A percentile compares a stretch with the other conserved stretches of the same genome.
Conservation (phyloP, 2,329 filamentous ascomycete genomes). For the Paramyrothecium roridum region DNA sequence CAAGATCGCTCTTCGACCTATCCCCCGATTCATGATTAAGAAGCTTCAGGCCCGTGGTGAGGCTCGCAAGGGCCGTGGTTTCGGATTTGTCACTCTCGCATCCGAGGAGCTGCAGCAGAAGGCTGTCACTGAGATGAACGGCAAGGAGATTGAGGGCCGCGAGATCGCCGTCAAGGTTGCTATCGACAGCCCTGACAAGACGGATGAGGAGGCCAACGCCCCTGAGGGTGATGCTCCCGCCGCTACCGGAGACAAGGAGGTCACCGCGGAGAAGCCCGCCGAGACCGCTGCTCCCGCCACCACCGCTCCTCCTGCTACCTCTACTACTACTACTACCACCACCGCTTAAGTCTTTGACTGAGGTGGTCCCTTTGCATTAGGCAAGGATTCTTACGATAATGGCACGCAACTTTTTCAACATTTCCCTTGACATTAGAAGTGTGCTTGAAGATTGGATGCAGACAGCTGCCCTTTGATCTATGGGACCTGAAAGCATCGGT, state of each 20-base stretch:
- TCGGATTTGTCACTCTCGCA: conserved; percentile 94
- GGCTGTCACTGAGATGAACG: conserved; percentile 97
- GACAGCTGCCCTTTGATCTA: conserved; percentile 2
- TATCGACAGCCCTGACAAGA: conserved; percentile 98
- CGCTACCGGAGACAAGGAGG: conserved; percentile 28
- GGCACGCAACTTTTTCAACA: conserved; percentile 32
- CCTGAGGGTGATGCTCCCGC: conserved; percentile 41
- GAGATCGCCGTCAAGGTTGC: conserved; percentile 99
- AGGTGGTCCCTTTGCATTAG: conserved; percentile 20
- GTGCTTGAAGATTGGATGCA: conserved; percentile 24
- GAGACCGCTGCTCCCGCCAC: conserved; percentile 17
- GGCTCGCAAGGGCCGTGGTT: conserved; percentile 97
- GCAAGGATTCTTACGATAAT: conserved; percentile 34
- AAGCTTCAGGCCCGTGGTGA: conserved; percentile 98
- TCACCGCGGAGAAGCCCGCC: conserved; percentile 22
- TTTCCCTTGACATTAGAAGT: conserved; percentile 35
- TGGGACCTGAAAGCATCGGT: neutral
- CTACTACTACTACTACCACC: conserved; percentile 16
- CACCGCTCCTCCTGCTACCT: conserved; percentile 17
- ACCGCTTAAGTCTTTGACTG: conserved; percentile 27
- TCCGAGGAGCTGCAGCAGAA: conserved; percentile 97
- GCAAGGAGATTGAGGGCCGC: conserved; percentile 97
- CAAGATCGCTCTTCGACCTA: conserved; percentile 97
- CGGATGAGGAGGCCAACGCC: conserved; percentile 74
- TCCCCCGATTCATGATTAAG: conserved; percentile 99